Conservation (phyloP, 2,329 filamentous ascomycete genomes). For the Clonostachys byssicola region DNA sequence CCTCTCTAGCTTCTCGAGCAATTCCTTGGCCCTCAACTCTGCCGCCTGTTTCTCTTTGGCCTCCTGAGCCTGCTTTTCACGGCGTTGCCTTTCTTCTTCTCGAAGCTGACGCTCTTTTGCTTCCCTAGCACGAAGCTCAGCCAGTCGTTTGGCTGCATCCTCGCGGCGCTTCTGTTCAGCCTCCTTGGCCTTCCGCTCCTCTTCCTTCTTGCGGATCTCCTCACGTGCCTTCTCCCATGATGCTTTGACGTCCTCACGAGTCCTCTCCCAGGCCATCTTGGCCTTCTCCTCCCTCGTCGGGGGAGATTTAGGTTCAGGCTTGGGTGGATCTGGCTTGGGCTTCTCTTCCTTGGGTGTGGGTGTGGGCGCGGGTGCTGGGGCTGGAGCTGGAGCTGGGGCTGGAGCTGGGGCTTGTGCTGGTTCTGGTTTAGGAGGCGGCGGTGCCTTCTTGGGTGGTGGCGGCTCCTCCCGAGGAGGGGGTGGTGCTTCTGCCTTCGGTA, state of each 20-base stretch:
- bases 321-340: constrained; percentile 14
- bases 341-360: constrained; percentile 10
- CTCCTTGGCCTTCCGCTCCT: constrained; percentile 57
- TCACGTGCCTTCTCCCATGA: constrained; percentile 68
- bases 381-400: constrained; percentile 8
- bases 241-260: constrained; percentile 27
- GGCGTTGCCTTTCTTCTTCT: constrained; percentile 34
- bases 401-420: constrained; percentile 9
- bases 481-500: constrained; percentile 1
- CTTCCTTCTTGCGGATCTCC: constrained; percentile 59
- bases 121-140: constrained; percentile 53
- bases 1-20: constrained; percentile 2
- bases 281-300: constrained; percentile 8
- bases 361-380: not conserved
- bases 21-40: constrained; percentile 20
- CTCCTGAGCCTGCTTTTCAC: constrained; percentile 36
- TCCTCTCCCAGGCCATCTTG: constrained; percentile 13
- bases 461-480: not conserved
- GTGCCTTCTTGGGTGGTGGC: constrained; percentile 2
- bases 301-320: constrained; percentile 8
- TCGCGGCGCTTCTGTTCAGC: constrained; percentile 57
- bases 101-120: constrained; percentile 39
- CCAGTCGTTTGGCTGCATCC: constrained; percentile 46
- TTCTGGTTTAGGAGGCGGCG: constrained; percentile 9
- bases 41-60: constrained; percentile 19